Evolutionary conservation across 2,329 filamentous ascomycete genomes (phyloP).

Genomic region (Byssoonygena ceratinophila): DNA sequence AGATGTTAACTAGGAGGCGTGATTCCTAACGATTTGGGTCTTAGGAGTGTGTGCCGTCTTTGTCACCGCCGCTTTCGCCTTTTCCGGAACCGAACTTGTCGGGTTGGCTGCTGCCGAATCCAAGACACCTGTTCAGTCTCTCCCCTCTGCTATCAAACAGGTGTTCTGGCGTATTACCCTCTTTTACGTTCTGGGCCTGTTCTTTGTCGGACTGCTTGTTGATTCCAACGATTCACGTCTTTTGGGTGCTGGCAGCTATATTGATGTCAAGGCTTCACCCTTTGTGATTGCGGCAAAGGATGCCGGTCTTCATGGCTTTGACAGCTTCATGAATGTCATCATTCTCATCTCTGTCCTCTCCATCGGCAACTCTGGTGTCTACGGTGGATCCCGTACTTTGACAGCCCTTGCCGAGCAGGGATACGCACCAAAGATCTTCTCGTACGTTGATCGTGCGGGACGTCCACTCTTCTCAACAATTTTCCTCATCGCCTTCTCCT

Average conservation of each 20-base stretch:
- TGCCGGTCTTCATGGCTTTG: constrained; percentile 50
- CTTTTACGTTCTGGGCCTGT: constrained; percentile 41
- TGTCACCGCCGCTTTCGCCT: constrained; percentile 48
- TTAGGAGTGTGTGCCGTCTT: constrained; percentile 48
- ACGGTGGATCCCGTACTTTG: constrained; percentile 48
- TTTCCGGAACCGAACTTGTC: constrained; percentile 46
- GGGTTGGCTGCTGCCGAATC: constrained; percentile 46
- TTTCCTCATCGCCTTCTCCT: constrained; percentile 32
- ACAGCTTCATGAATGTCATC: constrained; percentile 57
- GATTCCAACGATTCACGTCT: constrained; percentile 32
- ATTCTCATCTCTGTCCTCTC: constrained; percentile 52
- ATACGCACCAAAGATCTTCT: constrained; percentile 37
- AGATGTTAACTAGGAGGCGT: neutral
- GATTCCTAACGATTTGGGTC: neutral
- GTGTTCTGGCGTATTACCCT: constrained; percentile 44
- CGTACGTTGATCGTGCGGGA: constrained; percentile 38
- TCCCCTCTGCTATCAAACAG: constrained; percentile 41
- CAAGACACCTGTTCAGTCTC: constrained; percentile 41
- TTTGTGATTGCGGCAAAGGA: constrained; percentile 57
- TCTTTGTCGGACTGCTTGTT: constrained; percentile 40
- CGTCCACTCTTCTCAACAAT: constrained; percentile 36
- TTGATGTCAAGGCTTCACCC: constrained; percentile 45
- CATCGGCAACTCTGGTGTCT: constrained; percentile 50
- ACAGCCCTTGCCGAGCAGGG: constrained; percentile 43
- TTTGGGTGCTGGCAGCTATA: constrained; percentile 29